Conservation (phyloP, 345 rosid species). For the Noccaea bulbosa region DNA sequence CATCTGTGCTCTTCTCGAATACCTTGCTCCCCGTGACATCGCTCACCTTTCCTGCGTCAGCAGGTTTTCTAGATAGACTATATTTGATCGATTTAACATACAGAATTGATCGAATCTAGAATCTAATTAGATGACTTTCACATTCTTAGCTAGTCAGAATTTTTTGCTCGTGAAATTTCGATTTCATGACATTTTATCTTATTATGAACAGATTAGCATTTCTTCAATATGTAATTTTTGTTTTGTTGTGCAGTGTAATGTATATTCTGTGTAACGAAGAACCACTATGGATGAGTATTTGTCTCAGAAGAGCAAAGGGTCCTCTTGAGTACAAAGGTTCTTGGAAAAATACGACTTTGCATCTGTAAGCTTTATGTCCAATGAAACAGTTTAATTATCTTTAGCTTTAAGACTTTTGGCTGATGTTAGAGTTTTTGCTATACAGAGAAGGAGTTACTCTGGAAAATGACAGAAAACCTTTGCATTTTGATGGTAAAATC, state of each 20-base stretch:
- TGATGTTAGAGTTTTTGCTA: conserved; percentile 8
- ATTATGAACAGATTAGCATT: background rate
- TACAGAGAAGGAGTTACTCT: conserved; percentile 65
- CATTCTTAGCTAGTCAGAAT: too few relatives aligned
- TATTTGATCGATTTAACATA: background rate
- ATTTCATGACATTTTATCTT: too few relatives aligned
- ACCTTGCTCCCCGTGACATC: conserved; percentile 70
- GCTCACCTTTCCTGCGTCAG: conserved; percentile 86
- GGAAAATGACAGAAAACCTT: conserved; percentile 47
- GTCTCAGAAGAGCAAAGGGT: conserved; percentile 58
- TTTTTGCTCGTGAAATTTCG: too few relatives aligned
- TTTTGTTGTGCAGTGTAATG: conserved; percentile 62
- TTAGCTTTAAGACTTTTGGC: conserved; percentile 8
- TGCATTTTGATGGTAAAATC: conserved; percentile 70
- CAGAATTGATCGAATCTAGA: conserved; percentile 4
- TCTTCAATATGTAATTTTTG: background rate
- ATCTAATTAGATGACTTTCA: background rate
- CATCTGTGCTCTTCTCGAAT: conserved; percentile 61
- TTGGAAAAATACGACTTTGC: conserved; percentile 82
- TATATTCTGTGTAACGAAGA: conserved; percentile 89
- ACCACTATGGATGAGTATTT: conserved; percentile 87
- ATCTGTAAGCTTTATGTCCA: conserved; percentile 51
- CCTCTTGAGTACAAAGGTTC: conserved; percentile 73
- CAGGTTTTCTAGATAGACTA: conserved; percentile 55
- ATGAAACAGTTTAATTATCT: background rate